Base-by-base conservation (phyloP, 257 asterid genomes). In the Capsicum rhomboideum region DNA sequence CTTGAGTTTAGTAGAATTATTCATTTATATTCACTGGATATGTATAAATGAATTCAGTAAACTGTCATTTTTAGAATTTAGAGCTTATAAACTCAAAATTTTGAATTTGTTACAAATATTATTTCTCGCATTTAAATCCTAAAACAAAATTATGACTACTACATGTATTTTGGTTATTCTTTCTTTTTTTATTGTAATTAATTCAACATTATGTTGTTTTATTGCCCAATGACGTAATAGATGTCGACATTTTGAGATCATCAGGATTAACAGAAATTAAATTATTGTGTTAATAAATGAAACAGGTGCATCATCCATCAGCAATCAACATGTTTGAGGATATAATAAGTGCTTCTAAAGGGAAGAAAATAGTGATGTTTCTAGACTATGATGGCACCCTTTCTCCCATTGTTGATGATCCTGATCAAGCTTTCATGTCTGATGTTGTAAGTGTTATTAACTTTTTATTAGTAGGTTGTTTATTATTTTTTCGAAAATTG, bases 381-480 rank as follows among this genome's bases (percentile, higher is more conserved):
- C 50, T 96, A 31, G 99, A 96, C 86, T 96, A 96, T 68, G 99
- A 96, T 78, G 99, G 99, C 63, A 96, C 99, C 1, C 97, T 94
- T 52, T 96, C 99, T 0, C 99, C 99, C 77, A 96, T 96, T 16
- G 99, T 96, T 2, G 98, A 92, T 61, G 97, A 96, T 83, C 99
- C 99, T 18, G 99, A 96, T 86, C 91, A 89, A 13, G 99, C 99
- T 89, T 94, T 91, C 92, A 96, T 96, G 98, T 92, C 98, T 14
- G 87, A 90, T 2, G 85, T 92, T 86, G 99, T 95, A 18, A 82
- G 94, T 13, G 21, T 11, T 49, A 49, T 49, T 49, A 49, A 49
- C 14, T 49, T 49, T 49, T 49, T 11, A 49, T 49, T 40, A 40
- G 7, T 40, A 40, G 44, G 44, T 40, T 58, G 29, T n/a, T 56